Conservation (phyloP, 192 early-diverging fungal genomes). For the Spinellus fusiger region DNA sequence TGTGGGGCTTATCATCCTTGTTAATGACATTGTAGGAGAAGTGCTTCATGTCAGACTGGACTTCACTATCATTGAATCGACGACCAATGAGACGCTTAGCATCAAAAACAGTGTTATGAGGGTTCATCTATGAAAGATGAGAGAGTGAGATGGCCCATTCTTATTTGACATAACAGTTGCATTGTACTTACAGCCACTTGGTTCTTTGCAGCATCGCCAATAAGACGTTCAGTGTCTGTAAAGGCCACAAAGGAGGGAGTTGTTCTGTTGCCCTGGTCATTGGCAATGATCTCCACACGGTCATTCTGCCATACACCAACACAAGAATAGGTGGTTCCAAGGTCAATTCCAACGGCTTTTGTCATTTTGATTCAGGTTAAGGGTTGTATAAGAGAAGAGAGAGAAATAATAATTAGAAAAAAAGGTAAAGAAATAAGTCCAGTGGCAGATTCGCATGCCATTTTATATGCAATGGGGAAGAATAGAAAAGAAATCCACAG, state of each 20-base stretch:
- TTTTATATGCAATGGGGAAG: constrained; percentile 6
- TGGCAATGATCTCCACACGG: constrained; percentile 91
- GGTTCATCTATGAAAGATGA: constrained; percentile 64
- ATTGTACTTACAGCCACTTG: constrained; percentile 67
- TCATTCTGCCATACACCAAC: constrained; percentile 66
- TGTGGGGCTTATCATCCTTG: constrained; percentile 80
- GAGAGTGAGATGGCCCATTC: neutral
- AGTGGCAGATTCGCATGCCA: too few species aligned
- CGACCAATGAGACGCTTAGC: constrained; percentile 98
- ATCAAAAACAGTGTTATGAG: constrained; percentile 95
- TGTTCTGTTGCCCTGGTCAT: constrained; percentile 98
- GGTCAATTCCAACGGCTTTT: constrained; percentile 89
- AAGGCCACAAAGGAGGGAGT: constrained; percentile 98
- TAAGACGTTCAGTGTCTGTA: constrained; percentile 93
- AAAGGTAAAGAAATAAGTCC: neutral
- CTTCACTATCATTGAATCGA: constrained; percentile 80
- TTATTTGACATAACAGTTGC: too few species aligned
- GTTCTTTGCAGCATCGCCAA: constrained; percentile 98
- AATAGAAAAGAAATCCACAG: constrained; percentile 9
- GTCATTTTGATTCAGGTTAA: constrained; percentile 6
- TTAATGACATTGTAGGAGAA: constrained; percentile 89
- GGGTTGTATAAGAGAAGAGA: neutral
- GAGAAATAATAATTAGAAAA: neutral
- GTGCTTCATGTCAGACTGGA: constrained; percentile 99
- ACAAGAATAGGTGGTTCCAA: constrained; percentile 96